Evolutionary conservation across 768 basidiomycete species (phyloP), one percentile per base, ranked within the genome.

Genomic region (Trametes cubensis): DNA sequence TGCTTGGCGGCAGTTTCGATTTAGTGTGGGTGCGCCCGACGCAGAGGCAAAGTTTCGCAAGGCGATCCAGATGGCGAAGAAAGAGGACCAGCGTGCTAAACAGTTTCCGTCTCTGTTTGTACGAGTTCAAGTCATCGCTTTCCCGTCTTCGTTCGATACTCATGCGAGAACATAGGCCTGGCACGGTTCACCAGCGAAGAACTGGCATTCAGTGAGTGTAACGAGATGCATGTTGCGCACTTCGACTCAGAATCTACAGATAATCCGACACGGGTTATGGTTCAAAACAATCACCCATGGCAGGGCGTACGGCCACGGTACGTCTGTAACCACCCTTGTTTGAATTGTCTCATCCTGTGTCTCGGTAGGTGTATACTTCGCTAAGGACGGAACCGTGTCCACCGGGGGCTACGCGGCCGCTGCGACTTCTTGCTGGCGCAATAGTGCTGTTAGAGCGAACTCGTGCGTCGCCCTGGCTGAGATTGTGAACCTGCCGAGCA

Each of bases 231-330:
- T 13, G n/a, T 15, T n/a, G 6, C 30, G 6, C 6, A 26, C 34
- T 18, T 51, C 58, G 8, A 63, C 21, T 2, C 40, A 14, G 18
- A 39, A 21, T 53, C 25, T 34, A 6, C 61, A 88, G 87, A 88
- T 89, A 60, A 84, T 91, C 49, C 82, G 88, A 17, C 85, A 89
- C 69, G 89, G 89, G 2, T 75, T 90, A 7, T 89, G 87, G 85
- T 85, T 77, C 71, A 83, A 82, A 70, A 70, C 71, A 0, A 69
- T 85, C 15, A 71, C 78, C 20, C 72, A 91, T 70, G 89, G 89
- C 17, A 75, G 89, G 45, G 81, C 85, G 0, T 85, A 78, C 65
- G 89, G 89, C 6, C 60, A 91, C 69, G 89, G 87, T 82, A 59
- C 47, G 76, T 58, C 3, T 23, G 47, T 30, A 17, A n/a, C 38